Conservation (phyloP, 2,329 filamentous ascomycete species). For the Thermomyces lanuginosus region DNA sequence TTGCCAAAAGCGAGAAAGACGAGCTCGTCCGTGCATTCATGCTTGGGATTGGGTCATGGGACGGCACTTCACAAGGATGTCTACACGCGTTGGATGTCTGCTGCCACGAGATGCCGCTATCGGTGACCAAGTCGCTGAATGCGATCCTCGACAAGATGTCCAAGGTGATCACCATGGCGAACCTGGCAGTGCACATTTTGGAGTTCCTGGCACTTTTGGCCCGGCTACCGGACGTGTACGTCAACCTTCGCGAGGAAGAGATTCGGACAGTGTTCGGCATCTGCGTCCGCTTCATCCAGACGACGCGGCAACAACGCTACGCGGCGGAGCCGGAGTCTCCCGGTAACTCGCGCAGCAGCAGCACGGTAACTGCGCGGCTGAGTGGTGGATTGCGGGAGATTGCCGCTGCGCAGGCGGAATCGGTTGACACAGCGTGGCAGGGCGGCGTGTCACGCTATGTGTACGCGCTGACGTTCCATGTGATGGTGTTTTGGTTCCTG, state of each 20-base stretch:
- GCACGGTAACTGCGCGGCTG: slow-evolving; percentile 23
- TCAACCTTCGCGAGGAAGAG: slow-evolving; percentile 80
- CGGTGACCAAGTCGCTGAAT: slow-evolving; percentile 70
- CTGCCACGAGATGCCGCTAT: slow-evolving; percentile 81
- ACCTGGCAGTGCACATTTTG: slow-evolving; percentile 83
- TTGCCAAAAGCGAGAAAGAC: slow-evolving; percentile 71
- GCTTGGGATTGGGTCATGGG: slow-evolving; percentile 66
- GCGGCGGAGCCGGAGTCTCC: slow-evolving; percentile 18
- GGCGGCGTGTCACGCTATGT: slow-evolving; percentile 87
- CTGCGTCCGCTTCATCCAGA: slow-evolving; percentile 83
- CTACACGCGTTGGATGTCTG: slow-evolving; percentile 91
- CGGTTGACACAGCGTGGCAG: slow-evolving; percentile 28
- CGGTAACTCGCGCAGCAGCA: slow-evolving; percentile 17
- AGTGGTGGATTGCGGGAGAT: slow-evolving; percentile 31
- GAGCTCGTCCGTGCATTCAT: slow-evolving; percentile 78
- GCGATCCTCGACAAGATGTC: slow-evolving; percentile 85
- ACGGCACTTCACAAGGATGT: slow-evolving; percentile 76
- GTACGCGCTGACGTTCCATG: slow-evolving; percentile 82
- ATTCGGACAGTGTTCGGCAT: slow-evolving; percentile 91
- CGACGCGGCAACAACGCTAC: slow-evolving; percentile 49
- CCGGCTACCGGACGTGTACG: slow-evolving; percentile 65
- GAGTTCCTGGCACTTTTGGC: slow-evolving; percentile 88
- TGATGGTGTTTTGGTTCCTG: slow-evolving; percentile 94
- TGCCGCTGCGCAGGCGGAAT: slow-evolving; percentile 14
- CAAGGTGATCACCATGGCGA: slow-evolving; percentile 83